Evolutionary conservation across 1,139 yeast species (phyloP).

Genomic region (Diutina rugosa): DNA sequence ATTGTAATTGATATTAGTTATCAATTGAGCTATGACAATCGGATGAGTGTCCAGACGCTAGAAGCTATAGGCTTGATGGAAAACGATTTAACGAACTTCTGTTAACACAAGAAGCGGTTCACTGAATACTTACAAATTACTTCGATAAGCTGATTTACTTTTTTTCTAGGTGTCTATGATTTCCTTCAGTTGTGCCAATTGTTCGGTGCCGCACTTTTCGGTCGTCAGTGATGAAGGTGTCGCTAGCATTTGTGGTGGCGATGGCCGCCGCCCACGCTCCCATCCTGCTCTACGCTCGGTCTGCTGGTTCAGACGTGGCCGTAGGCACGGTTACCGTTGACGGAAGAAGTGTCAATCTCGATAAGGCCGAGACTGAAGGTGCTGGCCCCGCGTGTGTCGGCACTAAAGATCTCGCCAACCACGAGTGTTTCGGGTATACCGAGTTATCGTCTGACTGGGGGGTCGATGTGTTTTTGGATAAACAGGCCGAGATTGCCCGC

Average conservation of each 20-base stretch:
- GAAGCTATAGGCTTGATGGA: no score
- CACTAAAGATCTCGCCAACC: slow-evolving; percentile 14
- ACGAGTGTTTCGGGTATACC: slow-evolving; percentile 19
- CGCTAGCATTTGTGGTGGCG: neutral
- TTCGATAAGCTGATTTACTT: no score
- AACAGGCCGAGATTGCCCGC: neutral
- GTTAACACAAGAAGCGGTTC: no score
- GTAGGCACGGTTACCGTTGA: neutral
- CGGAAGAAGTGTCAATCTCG: neutral
- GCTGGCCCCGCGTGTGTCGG: slow-evolving; percentile 9
- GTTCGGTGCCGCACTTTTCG: neutral
- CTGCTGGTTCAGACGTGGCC: neutral
- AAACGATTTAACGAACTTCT: no score
- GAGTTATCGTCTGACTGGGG: slow-evolving; percentile 4
- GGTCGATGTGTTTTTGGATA: neutral
- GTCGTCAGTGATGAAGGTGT: neutral
- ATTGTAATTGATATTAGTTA: neutral
- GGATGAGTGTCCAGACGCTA: no score
- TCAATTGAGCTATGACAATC: no score
- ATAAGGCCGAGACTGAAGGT: no score
- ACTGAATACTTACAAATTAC: no score
- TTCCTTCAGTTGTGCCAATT: no score
- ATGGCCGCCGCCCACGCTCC: neutral
- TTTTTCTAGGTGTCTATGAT: no score
- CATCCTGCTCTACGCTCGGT: neutral